These are phyloP conservation scores for Populus euphratica DNA, from an alignment of 345 rosid species.

Conservation along the genomic window DNA sequence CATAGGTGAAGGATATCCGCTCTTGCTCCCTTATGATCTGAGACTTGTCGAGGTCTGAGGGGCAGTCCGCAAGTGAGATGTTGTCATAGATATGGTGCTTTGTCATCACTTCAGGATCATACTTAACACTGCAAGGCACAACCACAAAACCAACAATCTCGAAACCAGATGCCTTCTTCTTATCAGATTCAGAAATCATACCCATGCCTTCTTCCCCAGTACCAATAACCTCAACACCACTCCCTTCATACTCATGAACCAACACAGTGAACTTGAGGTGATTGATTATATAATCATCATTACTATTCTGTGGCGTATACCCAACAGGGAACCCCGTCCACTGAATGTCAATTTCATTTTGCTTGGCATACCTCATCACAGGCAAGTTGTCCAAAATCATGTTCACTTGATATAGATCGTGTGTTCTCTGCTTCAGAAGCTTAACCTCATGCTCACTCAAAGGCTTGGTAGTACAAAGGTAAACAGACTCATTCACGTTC, in stretches of 20 bases:
- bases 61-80: slow-evolving; percentile 55
- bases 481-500: slow-evolving; percentile 65
- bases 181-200: slow-evolving; percentile 68
- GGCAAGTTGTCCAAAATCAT: slow-evolving; percentile 87
- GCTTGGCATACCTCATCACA: slow-evolving; percentile 64
- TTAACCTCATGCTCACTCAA: slow-evolving; percentile 69
- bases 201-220: slow-evolving; percentile 87
- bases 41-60: slow-evolving; percentile 67
- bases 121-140: slow-evolving; percentile 69
- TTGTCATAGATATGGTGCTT: slow-evolving; percentile 64
- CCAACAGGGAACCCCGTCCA: slow-evolving; percentile 93
- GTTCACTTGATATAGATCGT: slow-evolving; percentile 78
- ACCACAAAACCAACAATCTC: slow-evolving; percentile 89
- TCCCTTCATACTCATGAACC: slow-evolving; percentile 75
- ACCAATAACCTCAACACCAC: slow-evolving; percentile 70
- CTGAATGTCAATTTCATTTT: slow-evolving; percentile 65
- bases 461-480: slow-evolving; percentile 57
- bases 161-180: slow-evolving; percentile 60
- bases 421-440: slow-evolving; percentile 83
- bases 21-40: slow-evolving; percentile 73
- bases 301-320: slow-evolving; percentile 57
- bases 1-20: slow-evolving; percentile 71
- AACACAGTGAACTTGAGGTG: slow-evolving; percentile 69
- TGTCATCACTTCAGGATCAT: slow-evolving; percentile 52
- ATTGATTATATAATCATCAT: slow-evolving; percentile 75